phyloP scores from a whole-genome alignment of 148 eudicot species.

The Bassia scoparia region DNA sequence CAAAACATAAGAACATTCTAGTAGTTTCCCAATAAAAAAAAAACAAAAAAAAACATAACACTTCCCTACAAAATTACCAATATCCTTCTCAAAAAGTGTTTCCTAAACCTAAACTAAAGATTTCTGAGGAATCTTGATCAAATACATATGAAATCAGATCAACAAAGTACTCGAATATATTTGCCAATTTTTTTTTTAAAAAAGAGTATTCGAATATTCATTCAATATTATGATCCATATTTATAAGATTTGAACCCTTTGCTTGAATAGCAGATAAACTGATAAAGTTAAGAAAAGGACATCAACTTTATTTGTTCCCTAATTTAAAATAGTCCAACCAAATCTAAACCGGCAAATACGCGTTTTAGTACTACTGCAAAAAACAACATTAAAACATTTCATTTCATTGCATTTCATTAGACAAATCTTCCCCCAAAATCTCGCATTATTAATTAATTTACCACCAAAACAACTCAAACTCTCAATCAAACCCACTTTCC shows the following conservation, averaged over 20 bases:
- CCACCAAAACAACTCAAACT: background rate
- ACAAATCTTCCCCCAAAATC: background rate
- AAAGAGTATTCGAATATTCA: background rate
- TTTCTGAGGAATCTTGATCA: no score
- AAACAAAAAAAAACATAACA: no score
- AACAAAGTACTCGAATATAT: no score
- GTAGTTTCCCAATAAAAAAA: no score
- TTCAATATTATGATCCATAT: background rate
- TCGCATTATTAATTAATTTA: background rate
- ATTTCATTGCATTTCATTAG: no score
- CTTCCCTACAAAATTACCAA: no score
- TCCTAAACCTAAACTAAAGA: no score
- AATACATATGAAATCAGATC: no score
- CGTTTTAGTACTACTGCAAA: background rate
- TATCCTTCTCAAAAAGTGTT: no score
- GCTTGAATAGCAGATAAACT: background rate
- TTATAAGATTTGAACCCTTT: no score
- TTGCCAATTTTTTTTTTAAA: no score
- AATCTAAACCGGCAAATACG: background rate
- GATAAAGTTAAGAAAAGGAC: background rate
- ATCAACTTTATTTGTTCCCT: background rate
- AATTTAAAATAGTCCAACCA: background rate
- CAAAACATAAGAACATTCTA: no score
- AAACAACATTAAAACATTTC: background rate
- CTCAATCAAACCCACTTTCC: background rate